Evolutionary conservation across 2,329 filamentous ascomycete species (phyloP).

Genomic region (Paracoccidioides brasiliensis): DNA sequence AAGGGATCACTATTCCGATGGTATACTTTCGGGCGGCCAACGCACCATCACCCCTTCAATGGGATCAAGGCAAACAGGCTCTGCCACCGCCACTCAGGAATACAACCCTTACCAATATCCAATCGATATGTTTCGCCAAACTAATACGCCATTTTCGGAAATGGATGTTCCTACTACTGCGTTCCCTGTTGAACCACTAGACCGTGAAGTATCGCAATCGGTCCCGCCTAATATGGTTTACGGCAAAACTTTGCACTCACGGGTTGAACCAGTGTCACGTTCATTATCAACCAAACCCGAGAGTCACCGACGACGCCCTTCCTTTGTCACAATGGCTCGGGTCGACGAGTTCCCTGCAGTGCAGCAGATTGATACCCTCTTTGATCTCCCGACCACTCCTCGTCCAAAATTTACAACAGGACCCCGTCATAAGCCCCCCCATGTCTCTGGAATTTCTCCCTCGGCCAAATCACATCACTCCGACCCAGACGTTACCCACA

Average conservation of each 20-base stretch:
- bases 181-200: conserved; percentile 55
- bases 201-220: conserved; percentile 72
- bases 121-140: conserved; percentile 42
- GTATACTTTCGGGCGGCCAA: conserved; percentile 15
- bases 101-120: conserved; percentile 25
- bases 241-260: conserved; percentile 31
- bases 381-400: conserved; percentile 16
- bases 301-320: conserved; percentile 21
- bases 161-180: conserved; percentile 76
- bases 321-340: conserved; percentile 16
- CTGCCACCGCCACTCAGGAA: conserved; percentile 37
- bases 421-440: conserved; percentile 11
- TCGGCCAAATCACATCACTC: background rate
- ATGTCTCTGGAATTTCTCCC: background rate
- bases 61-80: conserved; percentile 9
- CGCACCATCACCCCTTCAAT: conserved; percentile 22
- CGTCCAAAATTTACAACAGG: background rate
- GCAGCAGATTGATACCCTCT: conserved; percentile 21
- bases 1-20: conserved; percentile 19
- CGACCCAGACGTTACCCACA: conserved; percentile 47
- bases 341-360: conserved; percentile 17
- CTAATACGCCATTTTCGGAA: conserved; percentile 72
- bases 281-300: conserved; percentile 30
- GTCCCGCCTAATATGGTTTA: conserved; percentile 91
- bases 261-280: conserved; percentile 34